A percentile compares a stretch with the other conserved stretches of the same genome.
Evolutionary conservation across 768 basidiomycete genomes (phyloP).

Genomic region (Termitomyces eurrhizus): DNA sequence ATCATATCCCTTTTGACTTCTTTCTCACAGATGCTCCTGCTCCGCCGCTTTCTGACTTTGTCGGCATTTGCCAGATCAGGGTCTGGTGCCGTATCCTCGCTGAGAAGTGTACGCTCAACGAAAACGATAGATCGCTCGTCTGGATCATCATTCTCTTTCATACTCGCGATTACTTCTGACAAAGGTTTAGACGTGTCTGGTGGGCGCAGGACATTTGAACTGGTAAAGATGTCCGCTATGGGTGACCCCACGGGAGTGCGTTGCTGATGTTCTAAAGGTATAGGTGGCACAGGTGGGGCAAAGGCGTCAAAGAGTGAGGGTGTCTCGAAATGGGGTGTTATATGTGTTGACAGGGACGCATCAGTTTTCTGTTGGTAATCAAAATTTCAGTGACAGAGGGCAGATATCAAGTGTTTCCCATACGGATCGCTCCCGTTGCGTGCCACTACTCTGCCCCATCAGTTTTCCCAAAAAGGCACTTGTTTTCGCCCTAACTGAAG

Average conservation of each 20-base stretch:
- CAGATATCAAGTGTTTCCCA: conserved; percentile 46
- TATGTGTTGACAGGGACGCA: conserved; percentile 28
- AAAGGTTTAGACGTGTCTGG: conserved; percentile 55
- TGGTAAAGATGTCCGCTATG: conserved; percentile 48
- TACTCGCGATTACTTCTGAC: conserved; percentile 47
- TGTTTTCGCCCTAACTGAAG: conserved; percentile 74
- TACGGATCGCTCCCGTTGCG: conserved; percentile 27
- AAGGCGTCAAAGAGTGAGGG: conserved; percentile 41
- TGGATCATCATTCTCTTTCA: conserved; percentile 36
- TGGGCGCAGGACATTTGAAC: conserved; percentile 21
- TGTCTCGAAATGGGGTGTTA: conserved; percentile 33
- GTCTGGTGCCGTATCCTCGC: conserved; percentile 23
- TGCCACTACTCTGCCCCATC: conserved; percentile 51
- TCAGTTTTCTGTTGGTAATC: conserved; percentile 49
- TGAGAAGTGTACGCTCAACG: conserved; percentile 41
- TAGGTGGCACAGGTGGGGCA: conserved; percentile 47
- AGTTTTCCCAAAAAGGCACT: conserved; percentile 79
- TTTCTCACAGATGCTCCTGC: conserved; percentile 69
- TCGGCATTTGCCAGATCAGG: conserved; percentile 17
- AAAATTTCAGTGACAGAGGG: conserved; percentile 15
- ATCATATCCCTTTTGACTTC: conserved; percentile 46
- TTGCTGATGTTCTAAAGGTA: conserved; percentile 41
- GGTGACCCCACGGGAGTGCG: conserved; percentile 37
- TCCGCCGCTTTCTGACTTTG: conserved; percentile 51
- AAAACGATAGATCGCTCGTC: conserved; percentile 59